Evolutionary conservation across 257 asterid genomes (phyloP), one percentile per base, ranked within the genome.

Genomic region (Primulina eburnea): DNA sequence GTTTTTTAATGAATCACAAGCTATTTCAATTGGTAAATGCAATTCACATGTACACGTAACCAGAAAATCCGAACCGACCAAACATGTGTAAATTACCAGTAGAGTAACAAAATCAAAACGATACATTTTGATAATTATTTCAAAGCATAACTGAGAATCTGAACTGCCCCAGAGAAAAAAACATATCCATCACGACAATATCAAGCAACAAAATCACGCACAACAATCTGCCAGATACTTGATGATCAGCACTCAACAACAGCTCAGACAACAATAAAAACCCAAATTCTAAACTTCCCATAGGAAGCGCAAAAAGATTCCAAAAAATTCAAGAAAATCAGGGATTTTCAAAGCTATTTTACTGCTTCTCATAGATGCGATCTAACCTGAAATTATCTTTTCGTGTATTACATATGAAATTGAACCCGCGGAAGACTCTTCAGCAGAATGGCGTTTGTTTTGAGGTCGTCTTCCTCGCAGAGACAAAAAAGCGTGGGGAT

Each of bases 61-160:
- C 24, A 28, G 12, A 7, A 24, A 7, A 62, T 40, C 11, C 67
- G 33, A 61, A 67, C 55, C 18, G 7, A 55, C 34, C 8, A 26
- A 40, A 38, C 60, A 37, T 9, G 35, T 43, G 67, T 50, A 17
- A 17, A 58, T 18, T 34, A 62, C 20, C 1, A 66, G 26, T 1
- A 37, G 57, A n/a, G 12, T 24, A 18, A 21, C 40, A 7, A 17
- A 5, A n/a, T 6, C 2, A 60, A 30, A 30, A 20, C 9, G 57
- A 35, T 65, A 69, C 5, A 16, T 24, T 17, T 71, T 29, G 4
- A 65, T 43, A 5, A 21, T 17, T 32, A 14, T 56, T 56, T 26
- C 7, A 11, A 38, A 52, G 37, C 47, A 60, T 29, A 65, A 60
- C 74, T 63, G 50, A 26, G 17, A 66, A 65, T 62, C 43, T 59